Conservation (phyloP, 2,329 filamentous ascomycete species). For the Fusarium cicatricum region DNA sequence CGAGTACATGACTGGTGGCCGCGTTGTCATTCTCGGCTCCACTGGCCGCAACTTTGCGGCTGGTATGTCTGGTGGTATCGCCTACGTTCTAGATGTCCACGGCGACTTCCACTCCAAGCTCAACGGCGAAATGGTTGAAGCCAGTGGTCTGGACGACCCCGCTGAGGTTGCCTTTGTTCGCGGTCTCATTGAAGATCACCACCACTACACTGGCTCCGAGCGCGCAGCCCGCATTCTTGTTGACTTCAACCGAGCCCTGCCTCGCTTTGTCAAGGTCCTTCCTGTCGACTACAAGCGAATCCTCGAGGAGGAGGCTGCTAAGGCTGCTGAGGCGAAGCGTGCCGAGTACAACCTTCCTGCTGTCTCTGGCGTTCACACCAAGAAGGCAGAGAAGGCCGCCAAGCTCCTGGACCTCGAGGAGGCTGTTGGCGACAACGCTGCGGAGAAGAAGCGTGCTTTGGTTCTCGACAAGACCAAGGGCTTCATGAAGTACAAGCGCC, state of each 20-base stretch:
- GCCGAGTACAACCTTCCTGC: constrained; percentile 83
- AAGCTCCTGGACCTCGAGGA: constrained; percentile 88
- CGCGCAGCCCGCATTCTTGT: constrained; percentile 89
- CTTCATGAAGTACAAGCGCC: constrained; percentile 97
- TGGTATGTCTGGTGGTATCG: constrained; percentile 98
- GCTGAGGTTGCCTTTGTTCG: constrained; percentile 89
- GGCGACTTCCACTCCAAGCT: constrained; percentile 92
- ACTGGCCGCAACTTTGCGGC: constrained; percentile 97
- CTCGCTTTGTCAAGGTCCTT: constrained; percentile 91
- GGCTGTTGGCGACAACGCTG: constrained; percentile 82
- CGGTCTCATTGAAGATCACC: constrained; percentile 93
- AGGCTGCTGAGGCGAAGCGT: constrained; percentile 85
- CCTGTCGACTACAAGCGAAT: constrained; percentile 97
- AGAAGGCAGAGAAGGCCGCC: constrained; percentile 73
- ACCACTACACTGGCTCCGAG: constrained; percentile 97
- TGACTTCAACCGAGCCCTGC: constrained; percentile 93
- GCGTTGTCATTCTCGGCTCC: constrained; percentile 83
- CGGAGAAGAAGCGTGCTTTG: constrained; percentile 88
- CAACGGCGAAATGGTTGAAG: constrained; percentile 97
- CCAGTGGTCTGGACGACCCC: constrained; percentile 83
- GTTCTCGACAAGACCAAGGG: constrained; percentile 97
- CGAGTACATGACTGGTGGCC: constrained; percentile 99
- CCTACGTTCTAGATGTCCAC: constrained; percentile 90
- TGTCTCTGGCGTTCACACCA: constrained; percentile 70
- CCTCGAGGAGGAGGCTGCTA: constrained; percentile 83